These are phyloP conservation scores for Alternaria tenuissima DNA, from an alignment of 2,329 filamentous ascomycete genomes.

Conservation along the genomic window DNA sequence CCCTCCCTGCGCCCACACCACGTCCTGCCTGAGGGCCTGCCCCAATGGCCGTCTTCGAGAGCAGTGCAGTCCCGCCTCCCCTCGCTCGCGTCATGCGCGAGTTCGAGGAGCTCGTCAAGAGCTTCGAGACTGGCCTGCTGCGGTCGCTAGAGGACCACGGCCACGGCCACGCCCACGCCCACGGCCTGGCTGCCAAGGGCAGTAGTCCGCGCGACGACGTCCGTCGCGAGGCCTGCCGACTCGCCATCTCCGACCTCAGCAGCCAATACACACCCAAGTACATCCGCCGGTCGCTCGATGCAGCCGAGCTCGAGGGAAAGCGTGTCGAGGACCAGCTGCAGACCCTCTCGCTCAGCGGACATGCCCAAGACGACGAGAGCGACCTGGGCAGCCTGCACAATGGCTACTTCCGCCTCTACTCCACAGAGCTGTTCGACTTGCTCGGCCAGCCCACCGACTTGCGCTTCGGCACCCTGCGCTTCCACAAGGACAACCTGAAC, in stretches of 20 bases:
- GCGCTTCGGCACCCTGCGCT: conserved; percentile 48
- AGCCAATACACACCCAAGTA: conserved; percentile 43
- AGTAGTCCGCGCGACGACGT: conserved; percentile 26
- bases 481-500: conserved; percentile 29
- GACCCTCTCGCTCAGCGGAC: conserved; percentile 16
- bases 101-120: conserved; percentile 42
- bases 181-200: conserved; percentile 4
- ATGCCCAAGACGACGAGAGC: conserved; percentile 13
- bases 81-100: conserved; percentile 45
- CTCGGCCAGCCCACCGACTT: conserved; percentile 46
- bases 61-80: conserved; percentile 28
- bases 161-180: background rate
- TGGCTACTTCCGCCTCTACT: conserved; percentile 49
- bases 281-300: conserved; percentile 40
- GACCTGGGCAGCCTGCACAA: conserved; percentile 38
- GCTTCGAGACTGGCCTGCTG: conserved; percentile 41
- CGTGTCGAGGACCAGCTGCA: conserved; percentile 44
- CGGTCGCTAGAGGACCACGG: conserved; percentile 34
- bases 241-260: conserved; percentile 45
- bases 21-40: conserved; percentile 15
- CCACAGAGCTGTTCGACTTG: conserved; percentile 47
- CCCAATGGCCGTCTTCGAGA: conserved; percentile 43
- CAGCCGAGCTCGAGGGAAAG: conserved; percentile 42
- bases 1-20: conserved; percentile 13
- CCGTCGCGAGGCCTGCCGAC: conserved; percentile 41